phyloP scores from a whole-genome alignment of 306 rosid genomes.

The Biancaea sappan region DNA sequence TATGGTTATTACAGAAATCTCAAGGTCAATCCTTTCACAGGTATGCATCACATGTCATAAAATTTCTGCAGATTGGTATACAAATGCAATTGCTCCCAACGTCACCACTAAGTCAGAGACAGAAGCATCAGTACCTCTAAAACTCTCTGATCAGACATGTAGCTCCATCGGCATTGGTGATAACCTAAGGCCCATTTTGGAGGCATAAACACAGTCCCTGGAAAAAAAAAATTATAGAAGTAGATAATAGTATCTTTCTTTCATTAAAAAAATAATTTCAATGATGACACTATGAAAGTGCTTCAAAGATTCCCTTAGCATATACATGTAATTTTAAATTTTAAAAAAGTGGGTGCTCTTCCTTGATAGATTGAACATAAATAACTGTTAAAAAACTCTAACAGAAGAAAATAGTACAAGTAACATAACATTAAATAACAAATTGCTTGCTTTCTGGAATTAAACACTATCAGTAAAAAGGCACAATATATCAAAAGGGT shows the following conservation, averaged over 20 bases:
- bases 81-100: slow-evolving; percentile 23
- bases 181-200: slow-evolving; percentile 96
- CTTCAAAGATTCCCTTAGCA: slow-evolving; percentile 18
- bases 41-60: not conserved
- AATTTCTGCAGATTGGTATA: not conserved
- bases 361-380: slow-evolving; percentile 10
- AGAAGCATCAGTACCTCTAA: slow-evolving; percentile 55
- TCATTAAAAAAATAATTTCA: slow-evolving; percentile 16
- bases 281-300: slow-evolving; percentile 5
- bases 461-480: slow-evolving; percentile 18
- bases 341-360: not conserved
- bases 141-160: slow-evolving; percentile 72
- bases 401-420: slow-evolving; percentile 11
- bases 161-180: slow-evolving; percentile 94
- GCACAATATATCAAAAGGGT: slow-evolving; percentile 6
- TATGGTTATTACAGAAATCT: no score
- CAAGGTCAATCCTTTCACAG: slow-evolving; percentile 10
- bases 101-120: slow-evolving; percentile 16
- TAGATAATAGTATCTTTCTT: not conserved
- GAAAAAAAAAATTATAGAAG: slow-evolving; percentile 26
- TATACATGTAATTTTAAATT: slow-evolving; percentile 13
- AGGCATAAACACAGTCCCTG: slow-evolving; percentile 88
- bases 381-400: not conserved
- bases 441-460: slow-evolving; percentile 8
- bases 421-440: not conserved